Conservation (phyloP, 768 basidiomycete genomes). For the Termitomyces titanicus region DNA sequence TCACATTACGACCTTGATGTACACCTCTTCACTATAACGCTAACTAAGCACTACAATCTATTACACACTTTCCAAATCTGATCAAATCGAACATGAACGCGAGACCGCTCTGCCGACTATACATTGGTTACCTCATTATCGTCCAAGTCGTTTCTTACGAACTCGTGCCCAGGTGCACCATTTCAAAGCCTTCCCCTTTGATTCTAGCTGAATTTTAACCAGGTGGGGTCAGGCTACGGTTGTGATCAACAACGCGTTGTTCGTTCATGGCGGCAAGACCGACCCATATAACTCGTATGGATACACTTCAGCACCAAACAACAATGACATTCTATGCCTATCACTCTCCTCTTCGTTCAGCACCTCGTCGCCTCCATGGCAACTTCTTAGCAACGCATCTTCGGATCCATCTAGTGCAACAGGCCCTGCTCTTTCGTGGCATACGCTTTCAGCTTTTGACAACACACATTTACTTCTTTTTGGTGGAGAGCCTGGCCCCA, state of each 20-base stretch:
- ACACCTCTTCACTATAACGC: constrained; percentile 2
- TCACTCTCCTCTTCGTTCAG: constrained; percentile 58
- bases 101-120: constrained; percentile 14
- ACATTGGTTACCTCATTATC: constrained; percentile 11
- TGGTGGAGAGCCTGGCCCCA: constrained; percentile 71
- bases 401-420: constrained; percentile 40
- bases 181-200: not conserved
- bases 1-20: constrained; percentile 17
- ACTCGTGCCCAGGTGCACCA: constrained; percentile 21
- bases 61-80: not conserved
- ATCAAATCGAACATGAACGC: constrained; percentile 9
- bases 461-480: constrained; percentile 56
- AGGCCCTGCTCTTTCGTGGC: constrained; percentile 73
- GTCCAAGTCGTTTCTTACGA: constrained; percentile 19
- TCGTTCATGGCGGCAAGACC: constrained; percentile 79
- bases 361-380: constrained; percentile 65
- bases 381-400: constrained; percentile 43
- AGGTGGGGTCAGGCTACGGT: constrained; percentile 86
- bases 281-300: constrained; percentile 65
- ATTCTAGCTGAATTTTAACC: not conserved
- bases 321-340: constrained; percentile 67
- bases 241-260: constrained; percentile 54
- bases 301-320: constrained; percentile 73
- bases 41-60: constrained; percentile 6
- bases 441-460: constrained; percentile 68